These are phyloP conservation scores for Boechera retrofracta DNA, from an alignment of 345 rosid genomes.

Conservation along the genomic window DNA sequence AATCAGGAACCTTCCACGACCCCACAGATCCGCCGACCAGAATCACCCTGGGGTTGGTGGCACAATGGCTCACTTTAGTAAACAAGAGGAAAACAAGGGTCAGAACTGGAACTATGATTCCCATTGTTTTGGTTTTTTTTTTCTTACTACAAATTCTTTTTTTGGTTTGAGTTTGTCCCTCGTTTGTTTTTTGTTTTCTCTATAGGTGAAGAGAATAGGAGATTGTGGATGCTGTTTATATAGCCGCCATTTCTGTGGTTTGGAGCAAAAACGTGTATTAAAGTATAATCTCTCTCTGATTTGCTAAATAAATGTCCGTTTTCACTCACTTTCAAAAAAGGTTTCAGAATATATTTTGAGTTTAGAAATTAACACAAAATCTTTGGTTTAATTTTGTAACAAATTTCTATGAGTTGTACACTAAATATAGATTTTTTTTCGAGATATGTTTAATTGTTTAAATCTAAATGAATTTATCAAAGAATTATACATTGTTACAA, in stretches of 20 bases:
- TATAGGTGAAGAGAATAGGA: constrained; percentile 8
- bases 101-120: constrained; percentile 33
- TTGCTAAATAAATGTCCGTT: constrained; percentile 26
- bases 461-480: neutral
- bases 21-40: constrained; percentile 60
- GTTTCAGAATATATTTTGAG: neutral
- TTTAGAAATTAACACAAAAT: constrained; percentile 15
- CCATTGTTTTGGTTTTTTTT: neutral
- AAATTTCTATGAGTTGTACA: constrained; percentile 11
- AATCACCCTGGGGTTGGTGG: constrained; percentile 39
- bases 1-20: constrained; percentile 64
- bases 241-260: constrained; percentile 16
- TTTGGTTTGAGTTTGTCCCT: constrained; percentile 12
- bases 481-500: neutral
- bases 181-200: constrained; percentile 6
- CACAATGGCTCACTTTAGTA: constrained; percentile 48
- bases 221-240: constrained; percentile 31
- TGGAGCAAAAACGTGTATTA: constrained; percentile 23
- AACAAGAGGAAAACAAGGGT: constrained; percentile 40
- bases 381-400: neutral
- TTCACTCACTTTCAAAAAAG: neutral
- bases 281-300: constrained; percentile 29
- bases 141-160: neutral
- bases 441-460: neutral
- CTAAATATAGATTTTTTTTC: neutral